Conservation (phyloP, 352 stramenopile species). For the Phytophthora idaei region DNA sequence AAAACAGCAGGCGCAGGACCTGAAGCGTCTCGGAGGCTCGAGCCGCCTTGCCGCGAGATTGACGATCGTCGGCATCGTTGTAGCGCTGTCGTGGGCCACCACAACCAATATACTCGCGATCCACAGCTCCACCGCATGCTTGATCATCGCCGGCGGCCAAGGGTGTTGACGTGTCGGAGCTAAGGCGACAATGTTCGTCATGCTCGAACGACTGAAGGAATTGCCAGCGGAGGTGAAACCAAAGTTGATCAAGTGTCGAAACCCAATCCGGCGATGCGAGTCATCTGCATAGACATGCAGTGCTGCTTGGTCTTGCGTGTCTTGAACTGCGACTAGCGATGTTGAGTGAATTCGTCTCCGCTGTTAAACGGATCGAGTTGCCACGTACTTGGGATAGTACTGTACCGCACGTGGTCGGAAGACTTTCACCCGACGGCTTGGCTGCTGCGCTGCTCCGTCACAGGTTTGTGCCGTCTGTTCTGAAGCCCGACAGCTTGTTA, state of each 20-base stretch:
- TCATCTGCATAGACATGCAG: conserved; percentile 27
- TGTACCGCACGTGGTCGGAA: conserved; percentile 6
- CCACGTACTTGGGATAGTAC: conserved; percentile 14
- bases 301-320: conserved; percentile 7
- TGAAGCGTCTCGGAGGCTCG: conserved; percentile 58
- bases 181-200: neutral
- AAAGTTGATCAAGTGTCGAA: conserved; percentile 1
- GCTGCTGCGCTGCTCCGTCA: conserved; percentile 10
- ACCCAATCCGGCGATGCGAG: conserved; percentile 5
- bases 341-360: conserved; percentile 14
- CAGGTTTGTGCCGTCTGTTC: conserved; percentile 14
- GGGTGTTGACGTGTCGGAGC: conserved; percentile 38
- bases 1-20: conserved; percentile 62
- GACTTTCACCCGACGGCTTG: conserved; percentile 1
- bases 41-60: conserved; percentile 48
- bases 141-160: conserved; percentile 62
- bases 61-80: conserved; percentile 43
- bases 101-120: conserved; percentile 68
- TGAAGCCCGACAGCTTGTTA: conserved; percentile 1
- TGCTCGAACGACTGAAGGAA: neutral
- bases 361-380: conserved; percentile 22
- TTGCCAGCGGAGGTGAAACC: neutral
- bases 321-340: conserved; percentile 5
- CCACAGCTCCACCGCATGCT: conserved; percentile 62
- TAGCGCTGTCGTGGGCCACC: conserved; percentile 55